Percentiles rank a stretch among this genome's conserved stretches.
Evolutionary conservation across 768 basidiomycete species (phyloP).

Genomic region (Hericium alpestre): DNA sequence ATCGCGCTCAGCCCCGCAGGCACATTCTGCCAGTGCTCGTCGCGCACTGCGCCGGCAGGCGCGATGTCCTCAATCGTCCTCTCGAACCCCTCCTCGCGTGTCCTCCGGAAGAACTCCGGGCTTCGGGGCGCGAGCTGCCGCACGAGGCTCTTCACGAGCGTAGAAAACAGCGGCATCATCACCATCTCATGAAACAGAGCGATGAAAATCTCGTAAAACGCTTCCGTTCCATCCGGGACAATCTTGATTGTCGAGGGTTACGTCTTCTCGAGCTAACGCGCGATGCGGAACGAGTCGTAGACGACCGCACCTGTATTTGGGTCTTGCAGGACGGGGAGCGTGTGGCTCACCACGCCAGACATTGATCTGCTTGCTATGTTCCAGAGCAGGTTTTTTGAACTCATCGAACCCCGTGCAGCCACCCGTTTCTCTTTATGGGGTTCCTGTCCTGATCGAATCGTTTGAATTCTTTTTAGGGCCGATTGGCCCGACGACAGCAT

Average conservation of each 20-base stretch:
- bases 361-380: constrained; percentile 20
- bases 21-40: not conserved
- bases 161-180: no score
- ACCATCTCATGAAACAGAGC: no score
- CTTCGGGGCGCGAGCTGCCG: not conserved
- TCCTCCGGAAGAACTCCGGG: not conserved
- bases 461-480: no score
- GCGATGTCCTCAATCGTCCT: not conserved
- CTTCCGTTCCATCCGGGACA: not conserved
- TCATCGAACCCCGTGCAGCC: no score
- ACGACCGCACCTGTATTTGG: constrained; percentile 27
- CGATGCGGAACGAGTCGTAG: constrained; percentile 36
- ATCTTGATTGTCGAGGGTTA: constrained; percentile 24
- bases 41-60: not conserved
- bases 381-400: no score
- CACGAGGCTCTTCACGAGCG: no score
- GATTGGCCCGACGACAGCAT: no score
- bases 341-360: constrained; percentile 28
- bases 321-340: constrained; percentile 42
- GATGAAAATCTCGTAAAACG: not conserved
- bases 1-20: not conserved
- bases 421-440: no score
- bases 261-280: constrained; percentile 37
- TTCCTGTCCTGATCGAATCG: no score
- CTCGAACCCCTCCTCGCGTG: not conserved